These are phyloP conservation scores for Eruca vesicaria DNA, from an alignment of 441 rosid genomes.

Conservation along the genomic window DNA sequence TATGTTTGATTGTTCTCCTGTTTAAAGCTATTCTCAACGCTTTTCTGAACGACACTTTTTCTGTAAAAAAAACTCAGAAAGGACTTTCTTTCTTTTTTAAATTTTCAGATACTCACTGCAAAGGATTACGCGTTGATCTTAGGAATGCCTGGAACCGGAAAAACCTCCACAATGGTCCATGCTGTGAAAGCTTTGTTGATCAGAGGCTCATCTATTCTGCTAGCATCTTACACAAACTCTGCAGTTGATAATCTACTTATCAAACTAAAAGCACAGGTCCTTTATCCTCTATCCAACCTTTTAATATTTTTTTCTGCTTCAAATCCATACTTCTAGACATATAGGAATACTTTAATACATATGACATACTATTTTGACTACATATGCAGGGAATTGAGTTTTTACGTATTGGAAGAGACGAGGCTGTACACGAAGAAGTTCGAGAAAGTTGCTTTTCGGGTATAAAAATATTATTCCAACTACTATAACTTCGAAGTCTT, in stretches of 20 bases:
- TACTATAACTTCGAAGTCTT: constrained; percentile 15
- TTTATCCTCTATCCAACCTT: constrained; percentile 17
- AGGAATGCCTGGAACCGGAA: constrained; percentile 99
- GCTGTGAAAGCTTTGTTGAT: constrained; percentile 94
- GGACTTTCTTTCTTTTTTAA: constrained; percentile 21
- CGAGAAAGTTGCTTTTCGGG: constrained; percentile 81
- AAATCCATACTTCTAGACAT: background rate
- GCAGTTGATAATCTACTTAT: constrained; percentile 96
- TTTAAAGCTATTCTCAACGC: constrained; percentile 1
- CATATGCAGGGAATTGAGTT: constrained; percentile 72
- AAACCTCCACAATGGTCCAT: constrained; percentile 95
- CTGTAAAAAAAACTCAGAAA: constrained; percentile 12
- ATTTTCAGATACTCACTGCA: constrained; percentile 86
- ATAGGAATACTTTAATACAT: background rate
- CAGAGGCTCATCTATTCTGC: constrained; percentile 93
- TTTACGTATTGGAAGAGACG: constrained; percentile 89
- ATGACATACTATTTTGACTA: constrained; percentile 11
- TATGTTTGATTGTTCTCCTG: constrained; percentile 11
- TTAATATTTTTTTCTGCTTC: background rate
- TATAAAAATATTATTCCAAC: constrained; percentile 33
- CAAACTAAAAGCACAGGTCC: constrained; percentile 97
- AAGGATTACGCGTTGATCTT: constrained; percentile 92
- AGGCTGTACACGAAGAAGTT: constrained; percentile 84
- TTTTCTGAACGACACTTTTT: background rate
- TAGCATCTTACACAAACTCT: constrained; percentile 97